phyloP scores from a whole-genome alignment of 2,329 filamentous ascomycete genomes.

The Aspergillus ochraceoroseus region DNA sequence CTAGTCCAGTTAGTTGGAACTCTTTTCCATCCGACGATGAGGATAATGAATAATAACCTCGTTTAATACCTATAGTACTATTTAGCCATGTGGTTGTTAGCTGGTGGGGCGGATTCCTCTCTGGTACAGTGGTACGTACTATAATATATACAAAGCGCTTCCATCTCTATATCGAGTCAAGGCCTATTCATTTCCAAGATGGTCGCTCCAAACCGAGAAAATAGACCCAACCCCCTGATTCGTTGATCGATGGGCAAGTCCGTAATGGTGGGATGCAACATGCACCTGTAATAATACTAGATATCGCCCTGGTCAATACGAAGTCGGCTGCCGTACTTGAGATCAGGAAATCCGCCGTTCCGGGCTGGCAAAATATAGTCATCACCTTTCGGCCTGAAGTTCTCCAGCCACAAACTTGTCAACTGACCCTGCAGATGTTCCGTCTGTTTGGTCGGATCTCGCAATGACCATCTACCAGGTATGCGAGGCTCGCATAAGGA shows the following conservation, averaged over 20 bases:
- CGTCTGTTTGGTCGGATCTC: constrained; percentile 5
- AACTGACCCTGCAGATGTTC: constrained; percentile 11
- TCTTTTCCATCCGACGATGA: too few relatives aligned
- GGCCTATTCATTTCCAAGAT: constrained; percentile 25
- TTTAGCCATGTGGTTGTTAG: constrained; percentile 20
- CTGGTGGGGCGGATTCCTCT: constrained; percentile 17
- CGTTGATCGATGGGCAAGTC: constrained; percentile 14
- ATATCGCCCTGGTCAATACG: constrained; percentile 4
- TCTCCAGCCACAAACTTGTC: constrained; percentile 7
- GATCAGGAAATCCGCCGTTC: too few relatives aligned
- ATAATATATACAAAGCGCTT: too few relatives aligned
- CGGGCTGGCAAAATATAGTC: neutral
- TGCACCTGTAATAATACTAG: constrained; percentile 3
- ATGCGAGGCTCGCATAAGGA: too few relatives aligned
- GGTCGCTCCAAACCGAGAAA: constrained; percentile 11
- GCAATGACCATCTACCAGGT: constrained; percentile 6
- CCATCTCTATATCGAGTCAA: constrained; percentile 7
- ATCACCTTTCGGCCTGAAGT: neutral
- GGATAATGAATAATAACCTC: neutral
- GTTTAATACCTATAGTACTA: constrained; percentile 6
- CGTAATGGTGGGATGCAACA: constrained; percentile 15
- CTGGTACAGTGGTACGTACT: too few relatives aligned
- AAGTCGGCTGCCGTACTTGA: neutral
- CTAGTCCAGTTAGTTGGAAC: too few relatives aligned
- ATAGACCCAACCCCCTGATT: constrained; percentile 12